These are phyloP conservation scores for Setaria viridis DNA, from an alignment of 202 grass and related monocot genomes.

Conservation along the genomic window DNA sequence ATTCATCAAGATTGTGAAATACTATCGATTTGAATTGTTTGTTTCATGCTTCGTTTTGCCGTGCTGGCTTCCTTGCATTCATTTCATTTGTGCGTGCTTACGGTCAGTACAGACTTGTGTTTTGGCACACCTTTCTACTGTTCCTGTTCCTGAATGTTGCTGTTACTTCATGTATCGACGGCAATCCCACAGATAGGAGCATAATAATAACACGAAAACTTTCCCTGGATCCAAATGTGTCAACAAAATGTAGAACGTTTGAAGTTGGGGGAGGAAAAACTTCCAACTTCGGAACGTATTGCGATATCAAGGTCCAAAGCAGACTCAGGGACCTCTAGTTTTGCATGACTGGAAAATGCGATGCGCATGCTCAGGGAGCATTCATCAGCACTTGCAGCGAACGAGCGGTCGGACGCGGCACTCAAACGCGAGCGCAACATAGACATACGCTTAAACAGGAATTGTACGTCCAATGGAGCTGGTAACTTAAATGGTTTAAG, in stretches of 20 bases:
- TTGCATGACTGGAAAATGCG: neutral
- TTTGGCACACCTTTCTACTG: too few relatives aligned
- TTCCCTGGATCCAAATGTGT: too few relatives aligned
- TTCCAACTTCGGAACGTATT: neutral
- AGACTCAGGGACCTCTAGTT: neutral
- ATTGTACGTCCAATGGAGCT: neutral
- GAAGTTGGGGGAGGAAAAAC: neutral
- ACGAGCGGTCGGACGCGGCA: neutral
- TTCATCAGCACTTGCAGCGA: neutral
- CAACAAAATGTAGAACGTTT: too few relatives aligned
- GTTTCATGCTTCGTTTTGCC: constrained; percentile 25
- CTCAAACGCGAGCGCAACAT: too few relatives aligned
- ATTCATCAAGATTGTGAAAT: constrained; percentile 13
- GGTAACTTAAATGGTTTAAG: neutral
- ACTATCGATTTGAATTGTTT: constrained; percentile 39
- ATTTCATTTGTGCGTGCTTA: neutral
- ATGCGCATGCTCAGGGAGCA: neutral
- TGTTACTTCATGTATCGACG: neutral
- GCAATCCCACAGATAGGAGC: neutral
- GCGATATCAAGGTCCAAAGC: neutral
- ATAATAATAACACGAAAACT: neutral
- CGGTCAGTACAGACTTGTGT: too few relatives aligned
- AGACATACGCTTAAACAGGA: neutral
- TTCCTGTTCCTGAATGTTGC: neutral
- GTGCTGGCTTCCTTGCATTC: neutral